Base-by-base conservation (phyloP, 495 filamentous ascomycete genomes). In the Cudoniella acicularis region DNA sequence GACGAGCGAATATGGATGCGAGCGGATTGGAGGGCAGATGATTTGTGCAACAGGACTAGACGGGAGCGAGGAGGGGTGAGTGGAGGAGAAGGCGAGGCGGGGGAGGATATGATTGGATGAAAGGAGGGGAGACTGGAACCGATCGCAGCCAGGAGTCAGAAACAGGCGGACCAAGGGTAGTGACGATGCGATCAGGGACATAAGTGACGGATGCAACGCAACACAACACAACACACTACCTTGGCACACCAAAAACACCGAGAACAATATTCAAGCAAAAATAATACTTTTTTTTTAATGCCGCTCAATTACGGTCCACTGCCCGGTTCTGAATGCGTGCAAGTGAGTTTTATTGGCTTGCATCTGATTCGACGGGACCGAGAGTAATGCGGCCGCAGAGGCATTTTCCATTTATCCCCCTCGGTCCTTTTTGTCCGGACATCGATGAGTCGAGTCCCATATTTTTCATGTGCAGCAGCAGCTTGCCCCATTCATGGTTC, bases 341-440 rank as follows among this genome's bases (percentile, higher is more conserved):
- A n/a, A n/a, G n/a, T n/a, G n/a, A n/a, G n/a, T n/a, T n/a, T n/a
- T n/a, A n/a, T n/a, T n/a, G n/a, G n/a, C n/a, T n/a, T n/a, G n/a
- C n/a, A n/a, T n/a, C n/a, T n/a, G n/a, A n/a, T n/a, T n/a, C n/a
- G n/a, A n/a, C n/a, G n/a, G n/a, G n/a, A n/a, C n/a, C n/a, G n/a
- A n/a, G n/a, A n/a, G n/a, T n/a, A 36, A 36, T 6, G 30, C 30
- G 30, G 30, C 30, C 51, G 8, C 18, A 27, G 52, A 54, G 22
- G n/a, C 49, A 60, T 54, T 42, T 40, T n/a, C 49, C 20, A 9
- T 52, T 53, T 48, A 59, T 50, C 57, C 58, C 50, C 45, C 49
- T 61, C 59, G 59, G 59, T 21, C 59, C 53, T 61, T 43, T 52
- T 61, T 27, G 24, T 56, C 30, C 46, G 30, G 30, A n/a, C n/a